Base-by-base conservation (phyloP, 2,329 filamentous ascomycete genomes). In the Plectosphaerella plurivora region DNA sequence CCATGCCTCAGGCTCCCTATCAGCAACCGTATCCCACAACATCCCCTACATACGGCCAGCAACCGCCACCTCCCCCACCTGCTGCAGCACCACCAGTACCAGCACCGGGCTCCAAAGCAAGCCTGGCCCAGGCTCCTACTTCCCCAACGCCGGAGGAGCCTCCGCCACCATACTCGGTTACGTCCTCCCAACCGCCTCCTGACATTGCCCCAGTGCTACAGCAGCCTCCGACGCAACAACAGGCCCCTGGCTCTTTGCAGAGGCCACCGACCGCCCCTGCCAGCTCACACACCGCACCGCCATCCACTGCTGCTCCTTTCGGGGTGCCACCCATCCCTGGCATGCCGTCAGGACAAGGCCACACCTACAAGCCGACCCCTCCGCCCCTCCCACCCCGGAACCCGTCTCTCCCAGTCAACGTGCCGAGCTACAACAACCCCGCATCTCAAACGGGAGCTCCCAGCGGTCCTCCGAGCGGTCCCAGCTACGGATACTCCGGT, bases 131-230 rank as follows among this genome's bases (percentile, higher is more conserved):
- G 11, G 11, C 28, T 12, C 11, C 28, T 33, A 8, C 28, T 12
- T 33, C 16, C 7, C n/a, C n/a, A 4, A 18, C 16, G 16, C 41
- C 18, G 9, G 41, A 44, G 41, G 41, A 44, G 1, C 54, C 54
- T 9, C 54, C 54, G 1, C 54, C 54, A 4, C 44, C 54, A 11
- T 56, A 56, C 12, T 35, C 14, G 37, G 37, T n/a, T 18, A n/a
- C 16, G 2, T 16, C n/a, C 41, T 44, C 41, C 5, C n/a, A 44
- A 8, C 18, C 16, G 6, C n/a, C 41, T n/a, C n/a, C 16, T 44
- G 41, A 6, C 16, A 12, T 33, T 12, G 15, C 18, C 20, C n/a
- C 47, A 45, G 14, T 12, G 11, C 1, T 35, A 37, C 11, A 46
- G 24, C 25, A 35, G 22, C 16, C 50, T 9, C 42, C 54, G 18